Conservation (phyloP, 148 eudicot genomes). For the Chenopodium album region DNA sequence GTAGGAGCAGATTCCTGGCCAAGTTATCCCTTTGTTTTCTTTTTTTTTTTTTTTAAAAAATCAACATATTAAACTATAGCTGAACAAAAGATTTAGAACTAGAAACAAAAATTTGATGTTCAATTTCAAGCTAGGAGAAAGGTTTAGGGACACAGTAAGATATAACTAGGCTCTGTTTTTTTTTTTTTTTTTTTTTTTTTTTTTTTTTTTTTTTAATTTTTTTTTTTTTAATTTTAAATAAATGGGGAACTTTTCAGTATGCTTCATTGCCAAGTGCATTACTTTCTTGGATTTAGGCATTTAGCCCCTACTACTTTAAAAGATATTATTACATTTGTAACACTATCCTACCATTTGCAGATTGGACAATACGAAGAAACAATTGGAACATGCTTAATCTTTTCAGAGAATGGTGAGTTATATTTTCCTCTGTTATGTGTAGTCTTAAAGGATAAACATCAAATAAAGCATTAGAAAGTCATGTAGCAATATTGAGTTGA, state of each 20-base stretch:
- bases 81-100: no score
- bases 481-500: no score
- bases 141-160: no score
- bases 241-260: neutral
- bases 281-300: neutral
- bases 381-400: constrained; percentile 76
- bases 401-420: constrained; percentile 59
- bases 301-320: neutral
- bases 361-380: constrained; percentile 86
- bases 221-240: no score
- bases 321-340: neutral
- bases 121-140: no score
- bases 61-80: no score
- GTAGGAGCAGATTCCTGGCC: no score
- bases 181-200: neutral
- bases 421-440: neutral
- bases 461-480: neutral
- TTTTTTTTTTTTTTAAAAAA: no score
- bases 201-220: no score
- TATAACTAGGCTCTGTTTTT: no score
- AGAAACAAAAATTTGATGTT: no score
- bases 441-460: neutral
- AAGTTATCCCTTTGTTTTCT: no score
- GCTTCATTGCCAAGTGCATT: neutral
- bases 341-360: constrained; percentile 30